Conservation (phyloP, 2,329 filamentous ascomycete species). For the Calonectria naviculata region DNA sequence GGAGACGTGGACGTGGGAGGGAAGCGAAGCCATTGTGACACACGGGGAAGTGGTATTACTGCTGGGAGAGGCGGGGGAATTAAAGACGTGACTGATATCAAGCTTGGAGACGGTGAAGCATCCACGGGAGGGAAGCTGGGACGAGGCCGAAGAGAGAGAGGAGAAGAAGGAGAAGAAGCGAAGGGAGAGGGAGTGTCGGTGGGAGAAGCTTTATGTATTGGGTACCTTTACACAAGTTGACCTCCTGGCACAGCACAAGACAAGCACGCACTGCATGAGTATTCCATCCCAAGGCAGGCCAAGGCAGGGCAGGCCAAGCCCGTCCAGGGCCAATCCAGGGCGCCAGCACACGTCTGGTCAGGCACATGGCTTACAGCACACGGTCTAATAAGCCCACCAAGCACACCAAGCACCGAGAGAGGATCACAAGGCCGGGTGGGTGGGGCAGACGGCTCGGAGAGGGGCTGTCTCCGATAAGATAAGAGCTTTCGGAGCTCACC, state of each 20-base stretch:
- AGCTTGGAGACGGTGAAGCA: constrained; percentile 37
- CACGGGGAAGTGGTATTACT: not conserved
- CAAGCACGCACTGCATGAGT: too few species aligned
- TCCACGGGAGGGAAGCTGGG: constrained; percentile 33
- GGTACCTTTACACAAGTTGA: constrained; percentile 11
- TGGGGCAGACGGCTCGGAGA: constrained; percentile 30
- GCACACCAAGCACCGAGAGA: constrained; percentile 9
- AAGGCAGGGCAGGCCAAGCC: not conserved
- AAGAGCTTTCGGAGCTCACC: constrained; percentile 43
- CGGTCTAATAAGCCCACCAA: constrained; percentile 2
- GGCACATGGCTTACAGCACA: constrained; percentile 20
- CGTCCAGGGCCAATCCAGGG: not conserved
- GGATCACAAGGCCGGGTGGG: constrained; percentile 27
- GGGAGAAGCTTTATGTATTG: constrained; percentile 29
- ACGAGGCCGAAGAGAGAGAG: constrained; percentile 38
- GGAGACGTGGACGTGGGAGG: constrained; percentile 80
- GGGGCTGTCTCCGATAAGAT: constrained; percentile 43
- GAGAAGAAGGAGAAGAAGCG: constrained; percentile 5
- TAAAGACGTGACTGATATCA: not conserved
- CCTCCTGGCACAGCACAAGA: not conserved
- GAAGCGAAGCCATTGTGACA: constrained; percentile 54
- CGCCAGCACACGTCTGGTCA: constrained; percentile 10
- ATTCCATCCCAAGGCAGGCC: too few species aligned
- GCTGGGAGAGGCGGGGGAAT: not conserved
- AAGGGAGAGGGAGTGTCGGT: constrained; percentile 26